phyloP scores from a whole-genome alignment of 2,329 filamentous ascomycete species.

The Trichoderma sp. region DNA sequence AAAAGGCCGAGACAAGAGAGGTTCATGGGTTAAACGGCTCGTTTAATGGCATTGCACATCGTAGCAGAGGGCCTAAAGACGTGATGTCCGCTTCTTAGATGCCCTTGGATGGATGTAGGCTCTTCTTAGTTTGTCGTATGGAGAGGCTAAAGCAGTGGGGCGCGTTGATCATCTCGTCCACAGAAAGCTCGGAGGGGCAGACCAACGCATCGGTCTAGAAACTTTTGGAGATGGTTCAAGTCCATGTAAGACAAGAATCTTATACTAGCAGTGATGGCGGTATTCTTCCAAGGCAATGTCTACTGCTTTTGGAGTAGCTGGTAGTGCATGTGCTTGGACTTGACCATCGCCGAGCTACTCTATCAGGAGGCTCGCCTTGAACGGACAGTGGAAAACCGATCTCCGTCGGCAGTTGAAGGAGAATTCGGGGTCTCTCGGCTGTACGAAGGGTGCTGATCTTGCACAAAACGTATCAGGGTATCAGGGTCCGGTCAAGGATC shows the following conservation, averaged over 20 bases:
- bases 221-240: not conserved
- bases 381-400: not conserved
- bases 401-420: conserved; percentile 19
- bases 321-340: not conserved
- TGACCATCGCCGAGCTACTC: not conserved
- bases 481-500: conserved; percentile 18
- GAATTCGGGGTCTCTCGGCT: conserved; percentile 13
- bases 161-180: conserved; percentile 20
- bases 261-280: not conserved
- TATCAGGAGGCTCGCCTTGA: not conserved
- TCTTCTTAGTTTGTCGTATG: conserved; percentile 11
- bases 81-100: not conserved
- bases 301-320: not conserved
- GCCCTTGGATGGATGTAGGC: not conserved
- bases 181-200: conserved; percentile 1
- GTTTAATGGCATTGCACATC: not conserved
- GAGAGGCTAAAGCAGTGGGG: conserved; percentile 15
- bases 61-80: not conserved
- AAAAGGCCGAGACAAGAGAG: not conserved
- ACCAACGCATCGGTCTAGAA: conserved; percentile 16
- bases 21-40: not conserved
- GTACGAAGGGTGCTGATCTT: conserved; percentile 8
- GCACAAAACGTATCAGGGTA: conserved; percentile 18
- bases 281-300: not conserved
- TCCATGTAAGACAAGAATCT: not conserved